Conservation (phyloP, 2,329 filamentous ascomycete genomes). For the Lasiodiplodia theobromae region DNA sequence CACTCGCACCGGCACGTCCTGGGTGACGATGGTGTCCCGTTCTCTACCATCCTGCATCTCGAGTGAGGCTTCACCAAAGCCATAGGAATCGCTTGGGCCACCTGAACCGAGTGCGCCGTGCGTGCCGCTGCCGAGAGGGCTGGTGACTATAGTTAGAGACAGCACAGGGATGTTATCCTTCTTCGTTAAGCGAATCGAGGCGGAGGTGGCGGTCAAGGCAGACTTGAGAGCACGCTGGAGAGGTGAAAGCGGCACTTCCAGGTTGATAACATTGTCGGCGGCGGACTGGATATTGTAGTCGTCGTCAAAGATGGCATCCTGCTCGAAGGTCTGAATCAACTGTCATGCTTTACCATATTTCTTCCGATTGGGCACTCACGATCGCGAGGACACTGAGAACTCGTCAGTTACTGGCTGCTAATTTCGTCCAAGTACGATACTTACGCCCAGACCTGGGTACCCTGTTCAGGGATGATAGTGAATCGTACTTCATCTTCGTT, state of each 20-base stretch:
- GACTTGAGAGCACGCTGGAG: slow-evolving; percentile 92
- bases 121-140: slow-evolving; percentile 63
- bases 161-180: slow-evolving; percentile 87
- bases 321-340: slow-evolving; percentile 35
- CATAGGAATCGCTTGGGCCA: slow-evolving; percentile 38
- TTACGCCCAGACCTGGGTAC: slow-evolving; percentile 95
- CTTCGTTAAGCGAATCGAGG: slow-evolving; percentile 89
- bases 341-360: not conserved
- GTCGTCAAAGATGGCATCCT: slow-evolving; percentile 88
- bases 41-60: slow-evolving; percentile 63
- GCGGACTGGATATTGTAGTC: slow-evolving; percentile 86
- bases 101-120: slow-evolving; percentile 43
- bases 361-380: slow-evolving; percentile 40
- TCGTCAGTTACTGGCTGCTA: slow-evolving; percentile 32
- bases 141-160: slow-evolving; percentile 86
- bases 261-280: slow-evolving; percentile 89
- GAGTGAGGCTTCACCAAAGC: slow-evolving; percentile 47
- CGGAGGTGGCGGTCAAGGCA: slow-evolving; percentile 79
- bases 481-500: slow-evolving; percentile 89
- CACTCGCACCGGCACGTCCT: slow-evolving; percentile 94
- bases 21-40: slow-evolving; percentile 89
- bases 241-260: slow-evolving; percentile 88
- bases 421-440: slow-evolving; percentile 47
- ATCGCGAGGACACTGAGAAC: slow-evolving; percentile 49
- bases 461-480: slow-evolving; percentile 92